These are phyloP conservation scores for Globisporangium orthogonon DNA, from an alignment of 352 stramenopile species.

Conservation along the genomic window DNA sequence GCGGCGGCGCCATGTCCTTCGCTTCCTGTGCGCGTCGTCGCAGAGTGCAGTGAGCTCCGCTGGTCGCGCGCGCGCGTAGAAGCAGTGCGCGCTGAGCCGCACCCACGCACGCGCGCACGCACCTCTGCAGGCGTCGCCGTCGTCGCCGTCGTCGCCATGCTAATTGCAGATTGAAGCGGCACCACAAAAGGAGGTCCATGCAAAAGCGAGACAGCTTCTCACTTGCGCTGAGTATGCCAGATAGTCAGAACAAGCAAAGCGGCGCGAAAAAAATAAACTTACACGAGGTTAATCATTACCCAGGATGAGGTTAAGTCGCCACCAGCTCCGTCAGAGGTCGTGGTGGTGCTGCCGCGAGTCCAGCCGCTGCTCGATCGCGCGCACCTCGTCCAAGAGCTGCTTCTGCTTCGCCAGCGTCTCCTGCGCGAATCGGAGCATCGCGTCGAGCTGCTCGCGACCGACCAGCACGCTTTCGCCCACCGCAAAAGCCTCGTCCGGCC, in stretches of 20 bases:
- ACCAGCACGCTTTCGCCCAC: slow-evolving; percentile 30
- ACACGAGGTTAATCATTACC: too few relatives aligned
- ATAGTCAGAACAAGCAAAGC: too few relatives aligned
- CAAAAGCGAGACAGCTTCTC: background rate
- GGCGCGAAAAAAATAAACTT: too few relatives aligned
- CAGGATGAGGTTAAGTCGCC: too few relatives aligned
- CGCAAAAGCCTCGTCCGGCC: too few relatives aligned
- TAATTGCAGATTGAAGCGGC: too few relatives aligned
- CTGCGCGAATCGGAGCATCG: slow-evolving; percentile 45
- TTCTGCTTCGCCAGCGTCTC: slow-evolving; percentile 52
- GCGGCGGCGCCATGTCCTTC: slow-evolving; percentile 3
- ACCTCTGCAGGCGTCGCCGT: background rate
- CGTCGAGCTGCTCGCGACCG: slow-evolving; percentile 41
- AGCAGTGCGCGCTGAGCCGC: too few relatives aligned
- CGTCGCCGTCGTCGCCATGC: background rate
- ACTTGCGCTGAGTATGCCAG: background rate
- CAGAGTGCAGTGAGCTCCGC: background rate
- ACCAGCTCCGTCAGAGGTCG: too few relatives aligned
- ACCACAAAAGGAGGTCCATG: too few relatives aligned
- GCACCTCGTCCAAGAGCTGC: slow-evolving; percentile 58
- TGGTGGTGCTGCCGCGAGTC: background rate
- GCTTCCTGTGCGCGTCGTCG: background rate
- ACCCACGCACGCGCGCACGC: too few relatives aligned
- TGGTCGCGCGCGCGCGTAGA: background rate
- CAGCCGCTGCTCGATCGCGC: slow-evolving; percentile 38